Base-by-base conservation (phyloP, 148 eudicot genomes). In the Rhododendron ovatum region DNA sequence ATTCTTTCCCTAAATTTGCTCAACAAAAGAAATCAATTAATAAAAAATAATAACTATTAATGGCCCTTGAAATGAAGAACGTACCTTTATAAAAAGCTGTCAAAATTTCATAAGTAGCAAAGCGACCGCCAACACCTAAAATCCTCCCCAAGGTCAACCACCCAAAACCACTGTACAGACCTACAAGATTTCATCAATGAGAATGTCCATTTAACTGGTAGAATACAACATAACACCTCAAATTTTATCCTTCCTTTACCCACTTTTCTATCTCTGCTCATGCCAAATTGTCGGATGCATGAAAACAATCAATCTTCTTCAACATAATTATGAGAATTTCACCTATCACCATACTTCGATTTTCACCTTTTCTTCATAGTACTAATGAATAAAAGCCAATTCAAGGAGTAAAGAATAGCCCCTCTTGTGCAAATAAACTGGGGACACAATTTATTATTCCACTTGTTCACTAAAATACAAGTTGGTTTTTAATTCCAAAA, bases 31-130 rank as follows among this genome's bases (percentile, higher is more conserved):
- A 63, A 63, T 63, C 71, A 67, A 67, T 37, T 37, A 37, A 37
- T 37, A 67, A 10, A 14, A 67, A 67, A 2, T 26, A 67, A 67
- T 67, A 67, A 67, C 74, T 11, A 26, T 11, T n/a, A 67, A 26
- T 26, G 74, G 71, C 71, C 7, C 71, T 65, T 65, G 71, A 65
- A 65, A n/a, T 65, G 71, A 65, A 65, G 14, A n/a, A 67, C 74
- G 28, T 67, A 67, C 74, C 74, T 67, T 67, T 67, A 26, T 67
- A 67, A 26, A 67, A 26, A 67, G 74, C 35, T 59, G 99, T 91
- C 86, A 96, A 37, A 86, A 96, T 85, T 89, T 96, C 99, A 86
- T 94, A 93, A 73, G 92, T 88, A 80, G 98, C 98, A 86, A 95
- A 96, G 73, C 99, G 97, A 85, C 88, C 91, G 53, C 98, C 99